These are phyloP conservation scores for Yarrowia sp. DNA, from an alignment of 805 yeast species.

Conservation along the genomic window DNA sequence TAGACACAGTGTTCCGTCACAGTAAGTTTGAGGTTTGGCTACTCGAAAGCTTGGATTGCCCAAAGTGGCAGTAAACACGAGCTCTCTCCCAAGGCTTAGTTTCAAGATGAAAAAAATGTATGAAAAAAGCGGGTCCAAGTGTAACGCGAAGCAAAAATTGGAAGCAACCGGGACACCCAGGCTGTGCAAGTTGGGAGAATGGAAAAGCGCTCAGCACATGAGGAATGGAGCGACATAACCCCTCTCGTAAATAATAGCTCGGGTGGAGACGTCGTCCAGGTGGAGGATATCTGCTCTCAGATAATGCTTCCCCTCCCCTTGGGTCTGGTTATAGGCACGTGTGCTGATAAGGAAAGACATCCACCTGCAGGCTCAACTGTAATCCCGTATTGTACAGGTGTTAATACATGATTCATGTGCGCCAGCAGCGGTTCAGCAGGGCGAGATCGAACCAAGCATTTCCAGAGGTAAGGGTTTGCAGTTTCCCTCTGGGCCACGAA, in stretches of 20 bases:
- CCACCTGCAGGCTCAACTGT: neutral
- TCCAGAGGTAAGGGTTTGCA: neutral
- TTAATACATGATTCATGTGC: neutral
- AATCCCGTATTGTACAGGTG: too few species aligned
- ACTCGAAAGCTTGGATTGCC: neutral
- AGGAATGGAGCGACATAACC: too few species aligned
- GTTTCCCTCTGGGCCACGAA: neutral
- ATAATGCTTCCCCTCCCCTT: too few species aligned
- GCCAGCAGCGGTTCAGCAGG: neutral
- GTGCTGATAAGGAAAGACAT: conserved; percentile 18
- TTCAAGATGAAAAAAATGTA: conserved; percentile 9
- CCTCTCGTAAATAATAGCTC: too few species aligned
- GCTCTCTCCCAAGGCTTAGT: neutral
- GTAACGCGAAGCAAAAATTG: neutral
- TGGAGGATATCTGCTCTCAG: neutral
- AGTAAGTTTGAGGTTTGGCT: neutral
- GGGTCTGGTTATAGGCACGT: too few species aligned
- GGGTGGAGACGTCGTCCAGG: neutral
- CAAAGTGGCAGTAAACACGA: conserved; percentile 4
- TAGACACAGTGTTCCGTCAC: neutral
- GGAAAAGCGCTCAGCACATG: too few species aligned
- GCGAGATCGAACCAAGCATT: too few species aligned
- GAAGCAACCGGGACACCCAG: neutral
- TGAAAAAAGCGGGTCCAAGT: neutral
- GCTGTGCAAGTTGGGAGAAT: neutral